These are phyloP conservation scores for Volvariella volvacea DNA, from an alignment of 1,284 basidiomycete species.

Conservation along the genomic window DNA sequence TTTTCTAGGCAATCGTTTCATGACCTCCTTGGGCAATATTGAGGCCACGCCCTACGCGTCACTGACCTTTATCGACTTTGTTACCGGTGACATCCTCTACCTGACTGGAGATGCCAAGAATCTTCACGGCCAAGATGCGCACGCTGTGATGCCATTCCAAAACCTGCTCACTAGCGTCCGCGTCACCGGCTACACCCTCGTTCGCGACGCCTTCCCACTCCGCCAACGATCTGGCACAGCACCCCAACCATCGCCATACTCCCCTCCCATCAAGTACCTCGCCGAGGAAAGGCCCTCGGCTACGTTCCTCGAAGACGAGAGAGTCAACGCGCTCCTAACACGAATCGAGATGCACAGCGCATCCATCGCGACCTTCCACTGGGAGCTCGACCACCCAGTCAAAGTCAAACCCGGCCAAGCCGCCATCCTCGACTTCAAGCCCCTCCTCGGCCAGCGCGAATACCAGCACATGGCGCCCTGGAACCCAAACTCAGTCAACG, in stretches of 20 bases:
- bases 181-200: conserved; percentile 46
- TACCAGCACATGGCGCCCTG: conserved; percentile 46
- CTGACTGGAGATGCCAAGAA: conserved; percentile 52
- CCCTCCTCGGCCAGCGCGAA: conserved; percentile 36
- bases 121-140: conserved; percentile 39
- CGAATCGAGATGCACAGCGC: conserved; percentile 36
- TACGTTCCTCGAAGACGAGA: conserved; percentile 14
- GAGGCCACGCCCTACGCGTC: conserved; percentile 49
- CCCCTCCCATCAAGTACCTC: conserved; percentile 49
- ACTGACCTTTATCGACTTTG: conserved; percentile 49
- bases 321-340: conserved; percentile 27
- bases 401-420: conserved; percentile 45
- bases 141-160: conserved; percentile 48
- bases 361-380: conserved; percentile 50
- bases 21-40: conserved; percentile 60
- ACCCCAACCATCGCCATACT: conserved; percentile 43
- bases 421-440: conserved; percentile 46
- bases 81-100: conserved; percentile 51
- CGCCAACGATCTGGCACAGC: conserved; percentile 28
- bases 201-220: conserved; percentile 49
- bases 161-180: conserved; percentile 41
- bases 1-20: conserved; percentile 45
- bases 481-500: conserved; percentile 45
- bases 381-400: conserved; percentile 30
- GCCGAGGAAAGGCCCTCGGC: conserved; percentile 34